phyloP scores from a whole-genome alignment of 768 basidiomycete genomes.

The Hygrophorus pudorinus region DNA sequence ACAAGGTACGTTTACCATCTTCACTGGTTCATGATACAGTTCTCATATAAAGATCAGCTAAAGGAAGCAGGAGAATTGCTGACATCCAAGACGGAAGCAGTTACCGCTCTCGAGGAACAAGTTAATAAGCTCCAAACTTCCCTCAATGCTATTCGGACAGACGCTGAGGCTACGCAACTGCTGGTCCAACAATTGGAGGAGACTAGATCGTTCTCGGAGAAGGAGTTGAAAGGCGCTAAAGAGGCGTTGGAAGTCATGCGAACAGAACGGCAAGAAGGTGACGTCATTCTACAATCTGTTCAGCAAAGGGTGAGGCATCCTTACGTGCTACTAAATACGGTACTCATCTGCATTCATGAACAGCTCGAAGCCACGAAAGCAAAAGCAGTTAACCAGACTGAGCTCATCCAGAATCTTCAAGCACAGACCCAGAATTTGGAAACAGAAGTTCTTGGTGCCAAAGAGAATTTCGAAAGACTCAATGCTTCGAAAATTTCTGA shows the following conservation, averaged over 20 bases:
- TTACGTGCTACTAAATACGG: neutral
- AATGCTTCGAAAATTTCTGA: constrained; percentile 36
- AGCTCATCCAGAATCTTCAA: constrained; percentile 38
- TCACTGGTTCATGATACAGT: constrained; percentile 1
- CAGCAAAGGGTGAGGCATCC: constrained; percentile 39
- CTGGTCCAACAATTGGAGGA: constrained; percentile 36
- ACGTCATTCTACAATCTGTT: constrained; percentile 29
- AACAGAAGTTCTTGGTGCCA: constrained; percentile 36
- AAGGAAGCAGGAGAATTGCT: constrained; percentile 46
- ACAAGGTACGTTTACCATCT: constrained; percentile 33
- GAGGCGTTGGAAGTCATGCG: constrained; percentile 29
- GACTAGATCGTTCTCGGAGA: constrained; percentile 39
- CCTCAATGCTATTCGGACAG: constrained; percentile 35
- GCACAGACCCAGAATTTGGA: constrained; percentile 42
- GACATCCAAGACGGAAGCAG: constrained; percentile 37
- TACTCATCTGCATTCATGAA: neutral
- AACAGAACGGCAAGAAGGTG: constrained; percentile 20
- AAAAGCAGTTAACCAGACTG: constrained; percentile 28
- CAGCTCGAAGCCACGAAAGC: constrained; percentile 47
- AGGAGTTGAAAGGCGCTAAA: constrained; percentile 34
- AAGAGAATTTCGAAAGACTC: constrained; percentile 42
- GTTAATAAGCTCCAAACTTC: constrained; percentile 38
- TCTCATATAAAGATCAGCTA: constrained; percentile 32
- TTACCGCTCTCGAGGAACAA: constrained; percentile 44
- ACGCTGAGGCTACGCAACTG: constrained; percentile 36